Percentiles rank a stretch among this genome's conserved stretches.
These are phyloP conservation scores for Aspergillus sp. DNA, from an alignment of 2,329 filamentous ascomycete species.

Conservation along the genomic window DNA sequence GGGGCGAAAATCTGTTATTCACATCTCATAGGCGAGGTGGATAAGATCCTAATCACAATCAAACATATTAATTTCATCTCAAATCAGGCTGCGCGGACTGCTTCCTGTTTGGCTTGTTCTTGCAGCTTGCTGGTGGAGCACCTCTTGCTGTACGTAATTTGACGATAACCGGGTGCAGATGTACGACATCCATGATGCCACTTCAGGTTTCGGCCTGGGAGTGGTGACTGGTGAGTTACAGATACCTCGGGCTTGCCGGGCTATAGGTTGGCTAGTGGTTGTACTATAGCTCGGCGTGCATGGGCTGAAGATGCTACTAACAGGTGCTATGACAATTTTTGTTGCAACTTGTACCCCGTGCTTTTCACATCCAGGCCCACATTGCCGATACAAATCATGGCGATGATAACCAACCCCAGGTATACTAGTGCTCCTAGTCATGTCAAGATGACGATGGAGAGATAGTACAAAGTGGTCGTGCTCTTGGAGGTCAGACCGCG, in stretches of 20 bases:
- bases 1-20: too few relatives aligned
- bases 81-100: not conserved
- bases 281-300: not conserved
- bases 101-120: not conserved
- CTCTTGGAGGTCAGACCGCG: too few relatives aligned
- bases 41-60: not conserved
- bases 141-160: constrained; percentile 10
- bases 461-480: too few relatives aligned
- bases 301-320: too few relatives aligned
- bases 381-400: too few relatives aligned
- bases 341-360: too few relatives aligned
- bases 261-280: not conserved
- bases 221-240: not conserved
- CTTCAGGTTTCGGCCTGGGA: not conserved
- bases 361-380: too few relatives aligned
- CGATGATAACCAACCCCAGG: too few relatives aligned
- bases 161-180: constrained; percentile 14
- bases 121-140: constrained; percentile 1
- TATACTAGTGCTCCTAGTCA: too few relatives aligned
- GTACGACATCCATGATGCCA: constrained; percentile 11
- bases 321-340: too few relatives aligned
- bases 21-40: not conserved
- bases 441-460: too few relatives aligned
- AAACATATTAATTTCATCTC: not conserved
- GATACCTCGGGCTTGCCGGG: not conserved